Percentiles rank a stretch among this genome's conserved stretches.
These are phyloP conservation scores for Fusarium veterinarium DNA, from an alignment of 2,329 filamentous ascomycete species.

Conservation along the genomic window DNA sequence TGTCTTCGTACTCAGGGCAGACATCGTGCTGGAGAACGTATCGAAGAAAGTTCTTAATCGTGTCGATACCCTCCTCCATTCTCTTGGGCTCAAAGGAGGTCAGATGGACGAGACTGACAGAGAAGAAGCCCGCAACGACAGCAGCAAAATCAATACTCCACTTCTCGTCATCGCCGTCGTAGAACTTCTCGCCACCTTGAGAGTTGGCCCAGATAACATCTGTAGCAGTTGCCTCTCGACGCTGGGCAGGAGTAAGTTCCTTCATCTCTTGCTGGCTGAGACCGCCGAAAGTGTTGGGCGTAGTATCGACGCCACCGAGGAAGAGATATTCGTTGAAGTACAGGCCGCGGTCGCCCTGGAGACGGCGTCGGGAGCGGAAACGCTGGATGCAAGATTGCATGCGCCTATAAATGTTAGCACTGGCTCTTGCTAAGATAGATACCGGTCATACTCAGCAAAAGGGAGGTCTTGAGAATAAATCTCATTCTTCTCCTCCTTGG, in stretches of 20 bases:
- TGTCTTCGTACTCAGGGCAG: slow-evolving; percentile 79
- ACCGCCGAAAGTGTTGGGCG: slow-evolving; percentile 68
- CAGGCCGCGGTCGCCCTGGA: slow-evolving; percentile 69
- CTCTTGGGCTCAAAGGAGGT: slow-evolving; percentile 65
- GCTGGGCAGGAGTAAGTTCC: slow-evolving; percentile 68
- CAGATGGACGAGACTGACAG: slow-evolving; percentile 63
- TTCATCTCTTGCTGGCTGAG: slow-evolving; percentile 66
- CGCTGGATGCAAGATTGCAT: slow-evolving; percentile 88
- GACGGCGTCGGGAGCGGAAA: slow-evolving; percentile 80
- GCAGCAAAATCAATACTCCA: slow-evolving; percentile 86
- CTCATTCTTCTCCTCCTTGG: slow-evolving; percentile 68
- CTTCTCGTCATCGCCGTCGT: slow-evolving; percentile 61
- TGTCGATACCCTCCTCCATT: slow-evolving; percentile 69
- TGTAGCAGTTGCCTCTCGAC: slow-evolving; percentile 71
- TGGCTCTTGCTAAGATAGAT: neutral
- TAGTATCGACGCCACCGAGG: slow-evolving; percentile 81
- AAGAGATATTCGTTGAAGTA: slow-evolving; percentile 85
- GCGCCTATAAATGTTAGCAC: slow-evolving; percentile 63
- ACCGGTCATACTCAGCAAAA: slow-evolving; percentile 64
- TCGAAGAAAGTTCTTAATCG: slow-evolving; percentile 87
- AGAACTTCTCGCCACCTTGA: slow-evolving; percentile 58
- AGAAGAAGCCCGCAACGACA: slow-evolving; percentile 84
- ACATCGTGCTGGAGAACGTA: slow-evolving; percentile 88
- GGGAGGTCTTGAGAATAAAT: slow-evolving; percentile 71
- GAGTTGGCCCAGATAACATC: slow-evolving; percentile 66